Base-by-base conservation (phyloP, 768 basidiomycete species). In the Trametes cingulata region DNA sequence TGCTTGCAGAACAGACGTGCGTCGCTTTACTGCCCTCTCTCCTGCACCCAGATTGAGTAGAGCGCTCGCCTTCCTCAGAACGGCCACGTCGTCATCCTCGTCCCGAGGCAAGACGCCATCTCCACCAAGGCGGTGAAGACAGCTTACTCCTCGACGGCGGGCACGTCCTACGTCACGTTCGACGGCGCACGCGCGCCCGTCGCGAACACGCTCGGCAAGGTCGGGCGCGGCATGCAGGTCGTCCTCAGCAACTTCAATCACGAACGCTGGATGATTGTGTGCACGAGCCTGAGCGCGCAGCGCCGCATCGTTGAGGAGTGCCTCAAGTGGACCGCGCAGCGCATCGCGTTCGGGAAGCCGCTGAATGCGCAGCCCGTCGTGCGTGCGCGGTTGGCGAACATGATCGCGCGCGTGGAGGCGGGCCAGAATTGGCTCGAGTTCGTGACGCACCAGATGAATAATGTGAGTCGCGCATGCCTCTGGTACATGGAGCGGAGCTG, bases 91-190 rank as follows among this genome's bases (percentile, higher is more conserved):
- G 90, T 91, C 48, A 83, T 94, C 41, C 79, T 93, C 39, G 83
- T 94, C 58, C 84, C 85, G 39, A 83, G 92, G 46, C 82, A 81
- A 14, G 84, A 87, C 42, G 84, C 82, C 5, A 82, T 98, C 57
- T 83, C 86, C 52, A 97, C 95, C 6, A 93, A 89, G 68, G 85
- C 86, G 22, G 90, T 98, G 75, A 95, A 94, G 77, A 98, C 95
- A 0, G 83, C 90, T 0, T 98, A 98, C 74, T 98, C 95, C 0
- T 71, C 90, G 3, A 88, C 90, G 0, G 96, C 96, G 3, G 96
- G 96, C 6, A 98, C 95, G 0, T 88, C 90, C 3, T 94, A 84
- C 67, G 85, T 96, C 27, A 88, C 82, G 0, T 95, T 94, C 68
- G 84, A 93, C 70, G 85, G 87, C 62, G 81, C 78, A 36, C 88